Conservation (phyloP, 2,329 filamentous ascomycete genomes). For the Verticillium nubilum region DNA sequence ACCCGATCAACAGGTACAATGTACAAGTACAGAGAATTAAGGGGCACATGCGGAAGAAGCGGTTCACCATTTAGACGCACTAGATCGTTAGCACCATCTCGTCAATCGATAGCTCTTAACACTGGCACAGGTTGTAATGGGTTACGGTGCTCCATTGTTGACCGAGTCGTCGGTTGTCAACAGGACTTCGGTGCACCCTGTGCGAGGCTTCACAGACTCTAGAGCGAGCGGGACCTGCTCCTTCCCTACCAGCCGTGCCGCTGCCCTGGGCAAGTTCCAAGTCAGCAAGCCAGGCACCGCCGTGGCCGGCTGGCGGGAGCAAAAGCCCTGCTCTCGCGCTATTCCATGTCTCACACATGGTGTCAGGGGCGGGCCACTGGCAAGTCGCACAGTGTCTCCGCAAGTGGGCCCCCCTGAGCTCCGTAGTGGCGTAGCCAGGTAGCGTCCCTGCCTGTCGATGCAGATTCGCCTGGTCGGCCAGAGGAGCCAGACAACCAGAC, state of each 20-base stretch:
- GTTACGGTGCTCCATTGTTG: background rate
- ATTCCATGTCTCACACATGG: constrained; percentile 3
- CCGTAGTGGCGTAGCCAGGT: background rate
- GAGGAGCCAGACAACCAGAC: background rate
- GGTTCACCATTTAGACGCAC: background rate
- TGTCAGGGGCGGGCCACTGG: constrained; percentile 1
- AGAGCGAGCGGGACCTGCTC: background rate
- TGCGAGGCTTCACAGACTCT: background rate
- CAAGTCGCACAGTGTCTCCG: background rate
- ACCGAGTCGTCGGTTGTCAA: background rate
- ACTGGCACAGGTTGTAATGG: background rate
- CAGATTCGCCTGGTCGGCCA: constrained; percentile 1
- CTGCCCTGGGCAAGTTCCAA: background rate
- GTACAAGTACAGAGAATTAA: background rate
- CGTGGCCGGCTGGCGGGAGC: background rate
- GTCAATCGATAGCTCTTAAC: background rate
- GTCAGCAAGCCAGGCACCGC: background rate
- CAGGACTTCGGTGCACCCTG: background rate
- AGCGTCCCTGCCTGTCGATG: constrained; percentile 1
- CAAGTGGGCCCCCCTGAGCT: background rate
- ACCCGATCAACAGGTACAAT: background rate
- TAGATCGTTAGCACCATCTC: background rate
- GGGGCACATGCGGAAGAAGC: background rate
- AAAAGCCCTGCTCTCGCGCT: background rate
- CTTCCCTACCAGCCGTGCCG: background rate